Conservation (phyloP, 179 eudicot species). For the Dionaea muscipula region DNA sequence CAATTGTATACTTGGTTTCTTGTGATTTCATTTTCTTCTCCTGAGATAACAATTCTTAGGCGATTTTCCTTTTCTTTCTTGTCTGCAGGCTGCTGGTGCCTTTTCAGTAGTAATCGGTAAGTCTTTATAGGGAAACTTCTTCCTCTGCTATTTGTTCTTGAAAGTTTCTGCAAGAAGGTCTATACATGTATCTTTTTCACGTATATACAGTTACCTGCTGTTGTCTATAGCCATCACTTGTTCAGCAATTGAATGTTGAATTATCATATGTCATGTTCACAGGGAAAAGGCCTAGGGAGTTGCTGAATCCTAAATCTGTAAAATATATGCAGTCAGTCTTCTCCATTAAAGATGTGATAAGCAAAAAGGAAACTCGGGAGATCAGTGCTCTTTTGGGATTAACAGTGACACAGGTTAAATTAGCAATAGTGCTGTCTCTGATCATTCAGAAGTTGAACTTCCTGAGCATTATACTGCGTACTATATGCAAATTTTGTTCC, state of each 20-base stretch:
- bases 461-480: not conserved
- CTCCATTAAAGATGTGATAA: slow-evolving; percentile 72
- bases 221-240: not conserved
- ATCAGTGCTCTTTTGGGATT: slow-evolving; percentile 81
- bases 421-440: not conserved
- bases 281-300: slow-evolving; percentile 93
- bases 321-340: slow-evolving; percentile 78
- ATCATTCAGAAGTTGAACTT: not conserved
- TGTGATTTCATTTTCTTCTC: not conserved
- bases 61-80: not conserved
- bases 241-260: not conserved
- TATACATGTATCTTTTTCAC: no score
- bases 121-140: slow-evolving; percentile 5
- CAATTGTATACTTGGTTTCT: not conserved
- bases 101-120: slow-evolving; percentile 77
- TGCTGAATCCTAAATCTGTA: slow-evolving; percentile 75
- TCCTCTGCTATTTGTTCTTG: not conserved
- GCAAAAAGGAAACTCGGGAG: slow-evolving; percentile 76
- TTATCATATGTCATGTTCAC: slow-evolving; percentile 6
- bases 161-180: no score
- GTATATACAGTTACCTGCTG: no score
- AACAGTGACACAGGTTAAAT: slow-evolving; percentile 79
- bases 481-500: slow-evolving; percentile 6
- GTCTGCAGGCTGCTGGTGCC: slow-evolving; percentile 94
- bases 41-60: not conserved